Conservation (phyloP, 1,139 yeast species). For the Blastobotrys petasosporus region DNA sequence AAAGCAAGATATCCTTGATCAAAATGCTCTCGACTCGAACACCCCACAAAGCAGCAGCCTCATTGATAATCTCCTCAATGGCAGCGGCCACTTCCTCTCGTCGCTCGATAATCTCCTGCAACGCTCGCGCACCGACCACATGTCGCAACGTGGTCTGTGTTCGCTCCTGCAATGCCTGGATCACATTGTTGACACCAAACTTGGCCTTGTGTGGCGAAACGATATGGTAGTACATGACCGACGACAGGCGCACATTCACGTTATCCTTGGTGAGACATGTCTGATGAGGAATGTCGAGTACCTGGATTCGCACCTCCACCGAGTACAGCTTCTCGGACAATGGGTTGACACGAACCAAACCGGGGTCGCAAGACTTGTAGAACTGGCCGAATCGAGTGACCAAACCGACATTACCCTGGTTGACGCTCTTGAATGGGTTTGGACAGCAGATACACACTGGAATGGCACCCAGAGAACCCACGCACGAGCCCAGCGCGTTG, state of each 20-base stretch:
- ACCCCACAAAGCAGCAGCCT: conserved; percentile 69
- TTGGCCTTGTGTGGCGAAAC: conserved; percentile 65
- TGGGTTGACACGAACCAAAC: conserved; percentile 58
- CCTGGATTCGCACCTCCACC: conserved; percentile 55
- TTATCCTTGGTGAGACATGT: conserved; percentile 67
- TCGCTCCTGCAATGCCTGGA: conserved; percentile 58
- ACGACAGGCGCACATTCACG: conserved; percentile 54
- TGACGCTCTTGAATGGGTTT: conserved; percentile 57
- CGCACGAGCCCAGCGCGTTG: conserved; percentile 40
- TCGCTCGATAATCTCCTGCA: conserved; percentile 72
- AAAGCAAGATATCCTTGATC: conserved; percentile 61
- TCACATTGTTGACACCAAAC: conserved; percentile 52
- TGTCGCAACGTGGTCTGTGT: conserved; percentile 73
- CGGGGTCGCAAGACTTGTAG: conserved; percentile 64
- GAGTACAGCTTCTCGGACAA: conserved; percentile 52
- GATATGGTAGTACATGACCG: conserved; percentile 64
- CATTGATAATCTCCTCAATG: conserved; percentile 56
- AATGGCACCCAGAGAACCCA: conserved; percentile 52
- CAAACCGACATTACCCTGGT: conserved; percentile 67
- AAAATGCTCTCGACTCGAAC: conserved; percentile 62
- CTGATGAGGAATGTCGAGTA: conserved; percentile 62
- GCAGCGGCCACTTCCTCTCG: conserved; percentile 67
- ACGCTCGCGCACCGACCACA: conserved; percentile 59
- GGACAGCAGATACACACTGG: conserved; percentile 54
- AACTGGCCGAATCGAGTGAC: conserved; percentile 66